Evolutionary conservation across 441 rosid species (phyloP).

Genomic region (Kokia cookei): DNA sequence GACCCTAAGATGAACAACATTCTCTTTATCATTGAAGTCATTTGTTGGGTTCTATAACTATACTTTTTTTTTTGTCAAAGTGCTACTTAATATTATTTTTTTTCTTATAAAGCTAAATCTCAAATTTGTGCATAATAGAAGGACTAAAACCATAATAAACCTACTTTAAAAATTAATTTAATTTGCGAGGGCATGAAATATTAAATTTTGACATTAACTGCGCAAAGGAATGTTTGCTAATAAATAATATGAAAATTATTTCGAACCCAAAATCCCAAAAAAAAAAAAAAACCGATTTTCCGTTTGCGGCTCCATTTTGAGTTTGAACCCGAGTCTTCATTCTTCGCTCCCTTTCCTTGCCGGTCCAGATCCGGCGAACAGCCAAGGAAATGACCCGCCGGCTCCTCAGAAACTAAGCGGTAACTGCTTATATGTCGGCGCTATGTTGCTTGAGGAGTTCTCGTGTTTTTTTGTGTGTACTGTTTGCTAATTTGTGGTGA

Average conservation of each 20-base stretch:
- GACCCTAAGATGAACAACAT: no score
- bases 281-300: neutral
- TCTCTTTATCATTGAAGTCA: no score
- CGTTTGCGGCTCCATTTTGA: neutral
- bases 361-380: slow-evolving; percentile 5
- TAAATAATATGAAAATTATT: neutral
- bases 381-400: slow-evolving; percentile 1
- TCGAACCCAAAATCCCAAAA: neutral
- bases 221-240: neutral
- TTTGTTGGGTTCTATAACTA: no score
- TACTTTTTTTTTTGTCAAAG: no score
- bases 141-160: no score
- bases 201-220: neutral
- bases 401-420: neutral
- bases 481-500: neutral
- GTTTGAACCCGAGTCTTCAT: slow-evolving; percentile 3
- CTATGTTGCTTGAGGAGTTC: neutral
- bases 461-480: neutral
- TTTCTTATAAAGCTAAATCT: no score
- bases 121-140: no score
- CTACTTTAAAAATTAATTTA: neutral
- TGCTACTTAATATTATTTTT: no score
- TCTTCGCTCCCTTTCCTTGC: neutral
- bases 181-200: neutral
- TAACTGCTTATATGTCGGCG: neutral